Percentiles rank a stretch among this genome's conserved stretches.
Evolutionary conservation across 257 asterid species (phyloP).

Genomic region (Orobanche coerulescens): DNA sequence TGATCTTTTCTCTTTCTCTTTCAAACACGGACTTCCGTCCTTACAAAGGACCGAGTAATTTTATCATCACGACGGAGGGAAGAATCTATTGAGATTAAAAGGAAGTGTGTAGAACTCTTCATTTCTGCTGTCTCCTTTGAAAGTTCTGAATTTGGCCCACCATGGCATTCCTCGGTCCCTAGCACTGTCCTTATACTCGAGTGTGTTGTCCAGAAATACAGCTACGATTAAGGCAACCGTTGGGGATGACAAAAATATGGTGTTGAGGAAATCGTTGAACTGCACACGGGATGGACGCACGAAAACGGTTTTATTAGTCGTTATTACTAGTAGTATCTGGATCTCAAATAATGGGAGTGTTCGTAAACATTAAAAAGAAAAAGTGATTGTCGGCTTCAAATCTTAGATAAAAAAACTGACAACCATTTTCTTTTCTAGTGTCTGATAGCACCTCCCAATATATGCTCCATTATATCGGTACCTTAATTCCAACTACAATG

Average conservation of each 20-base stretch:
- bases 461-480: too few species aligned
- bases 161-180: slow-evolving; percentile 96
- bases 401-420: too few species aligned
- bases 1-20: neutral
- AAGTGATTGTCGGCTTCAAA: too few species aligned
- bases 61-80: slow-evolving; percentile 72
- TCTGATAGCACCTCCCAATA: too few species aligned
- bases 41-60: too few species aligned
- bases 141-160: slow-evolving; percentile 91
- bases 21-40: neutral
- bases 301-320: too few species aligned
- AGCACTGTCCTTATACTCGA: slow-evolving; percentile 83
- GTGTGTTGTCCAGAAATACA: slow-evolving; percentile 88
- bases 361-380: too few species aligned
- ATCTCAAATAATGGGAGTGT: neutral
- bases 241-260: slow-evolving; percentile 75
- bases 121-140: slow-evolving; percentile 84
- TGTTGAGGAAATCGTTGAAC: slow-evolving; percentile 93
- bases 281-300: slow-evolving; percentile 31
- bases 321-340: too few species aligned
- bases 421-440: too few species aligned
- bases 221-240: slow-evolving; percentile 74
- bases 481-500: too few species aligned
- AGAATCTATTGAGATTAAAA: slow-evolving; percentile 85
- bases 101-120: slow-evolving; percentile 98